Conservation (phyloP, 164 flowering plant genomes). For the Chimonanthus salicifolius region DNA sequence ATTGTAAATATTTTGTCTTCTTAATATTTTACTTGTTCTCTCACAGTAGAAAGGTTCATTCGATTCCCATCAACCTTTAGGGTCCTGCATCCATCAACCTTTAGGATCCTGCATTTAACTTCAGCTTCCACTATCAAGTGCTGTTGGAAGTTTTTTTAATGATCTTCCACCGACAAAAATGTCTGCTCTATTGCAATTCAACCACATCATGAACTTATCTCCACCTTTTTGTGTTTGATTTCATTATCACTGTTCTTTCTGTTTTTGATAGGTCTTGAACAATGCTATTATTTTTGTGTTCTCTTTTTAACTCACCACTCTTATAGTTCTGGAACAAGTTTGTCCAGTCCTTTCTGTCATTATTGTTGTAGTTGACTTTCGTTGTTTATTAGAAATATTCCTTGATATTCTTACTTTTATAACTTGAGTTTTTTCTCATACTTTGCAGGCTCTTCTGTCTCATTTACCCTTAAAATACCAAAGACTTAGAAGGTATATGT, state of each 20-base stretch:
- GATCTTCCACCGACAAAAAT: background rate
- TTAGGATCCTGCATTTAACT: too few species aligned
- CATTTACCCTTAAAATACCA: constrained; percentile 63
- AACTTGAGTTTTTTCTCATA: background rate
- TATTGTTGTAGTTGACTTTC: too few species aligned
- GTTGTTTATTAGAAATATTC: too few species aligned
- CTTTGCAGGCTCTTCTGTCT: constrained; percentile 66
- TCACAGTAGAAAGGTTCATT: too few species aligned
- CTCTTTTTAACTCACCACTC: too few species aligned
- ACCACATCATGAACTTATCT: background rate
- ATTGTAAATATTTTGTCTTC: too few species aligned
- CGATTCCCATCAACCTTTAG: too few species aligned
- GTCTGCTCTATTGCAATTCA: background rate
- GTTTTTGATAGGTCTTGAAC: background rate
- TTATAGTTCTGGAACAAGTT: background rate
- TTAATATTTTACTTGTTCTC: too few species aligned
- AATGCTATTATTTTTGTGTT: background rate
- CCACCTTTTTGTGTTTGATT: too few species aligned
- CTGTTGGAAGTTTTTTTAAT: background rate
- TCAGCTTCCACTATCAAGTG: too few species aligned
- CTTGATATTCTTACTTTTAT: background rate
- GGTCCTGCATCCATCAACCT: too few species aligned
- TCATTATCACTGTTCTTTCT: background rate
- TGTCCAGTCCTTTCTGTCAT: background rate
- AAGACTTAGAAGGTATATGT: constrained; percentile 56